A percentile compares a stretch with the other conserved stretches of the same genome.
These are phyloP conservation scores for Pterocarpus macrocarpus DNA, from an alignment of 306 rosid species.

Conservation along the genomic window DNA sequence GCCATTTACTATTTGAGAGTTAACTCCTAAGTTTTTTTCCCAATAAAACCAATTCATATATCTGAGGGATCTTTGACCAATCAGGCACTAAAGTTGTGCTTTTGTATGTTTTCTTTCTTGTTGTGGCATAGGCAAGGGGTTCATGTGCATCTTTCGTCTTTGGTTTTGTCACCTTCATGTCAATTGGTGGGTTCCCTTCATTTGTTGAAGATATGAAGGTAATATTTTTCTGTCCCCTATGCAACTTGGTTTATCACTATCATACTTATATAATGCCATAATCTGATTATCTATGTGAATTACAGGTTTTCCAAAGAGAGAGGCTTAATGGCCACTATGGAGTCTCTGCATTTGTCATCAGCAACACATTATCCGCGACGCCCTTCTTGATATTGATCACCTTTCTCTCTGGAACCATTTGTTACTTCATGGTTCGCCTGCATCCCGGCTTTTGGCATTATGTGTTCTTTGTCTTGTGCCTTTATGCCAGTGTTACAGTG, in stretches of 20 bases:
- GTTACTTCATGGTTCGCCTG: conserved; percentile 95
- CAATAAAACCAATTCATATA: neutral
- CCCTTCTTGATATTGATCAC: conserved; percentile 88
- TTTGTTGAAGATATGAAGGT: conserved; percentile 99
- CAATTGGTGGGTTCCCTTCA: conserved; percentile 98
- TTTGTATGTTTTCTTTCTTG: neutral
- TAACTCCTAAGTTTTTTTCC: neutral
- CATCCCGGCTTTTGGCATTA: conserved; percentile 95
- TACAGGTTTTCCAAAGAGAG: conserved; percentile 94
- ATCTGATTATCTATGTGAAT: neutral
- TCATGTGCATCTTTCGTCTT: conserved; percentile 98
- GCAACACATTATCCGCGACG: conserved; percentile 92
- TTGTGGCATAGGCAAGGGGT: conserved; percentile 78
- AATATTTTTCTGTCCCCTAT: neutral
- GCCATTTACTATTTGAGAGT: neutral
- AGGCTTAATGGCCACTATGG: conserved; percentile 98
- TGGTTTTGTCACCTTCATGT: conserved; percentile 96
- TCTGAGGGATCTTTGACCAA: neutral
- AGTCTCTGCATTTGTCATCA: conserved; percentile 78
- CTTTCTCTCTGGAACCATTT: conserved; percentile 92
- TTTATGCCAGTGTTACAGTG: conserved; percentile 95
- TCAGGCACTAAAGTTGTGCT: neutral
- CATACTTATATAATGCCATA: neutral
- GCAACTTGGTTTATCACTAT: neutral
- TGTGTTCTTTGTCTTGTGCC: conserved; percentile 87